Evolutionary conservation across 106 monocot species (phyloP).

Genomic region (Gastrodia elata): DNA sequence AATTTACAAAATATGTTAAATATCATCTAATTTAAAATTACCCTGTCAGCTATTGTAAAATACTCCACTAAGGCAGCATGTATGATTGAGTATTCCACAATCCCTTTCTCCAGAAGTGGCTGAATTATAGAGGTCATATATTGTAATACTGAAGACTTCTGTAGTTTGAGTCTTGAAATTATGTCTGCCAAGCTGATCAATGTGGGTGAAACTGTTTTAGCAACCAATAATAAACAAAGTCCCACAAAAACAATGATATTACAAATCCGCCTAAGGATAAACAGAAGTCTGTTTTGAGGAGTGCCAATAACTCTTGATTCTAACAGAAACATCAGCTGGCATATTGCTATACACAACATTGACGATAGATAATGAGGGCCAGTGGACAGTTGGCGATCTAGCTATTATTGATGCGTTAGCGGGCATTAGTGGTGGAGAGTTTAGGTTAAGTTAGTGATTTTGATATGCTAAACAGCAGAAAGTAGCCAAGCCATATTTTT

Average conservation of each 20-base stretch:
- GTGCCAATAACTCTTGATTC: neutral
- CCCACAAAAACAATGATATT: neutral
- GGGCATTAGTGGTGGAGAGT: no score
- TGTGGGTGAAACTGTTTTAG: neutral
- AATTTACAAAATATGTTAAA: neutral
- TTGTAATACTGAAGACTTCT: slow-evolving; percentile 52
- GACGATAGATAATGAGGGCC: no score
- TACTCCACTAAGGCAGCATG: slow-evolving; percentile 53
- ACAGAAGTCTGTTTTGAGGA: neutral
- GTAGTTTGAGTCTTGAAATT: slow-evolving; percentile 50
- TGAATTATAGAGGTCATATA: slow-evolving; percentile 59
- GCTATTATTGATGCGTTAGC: no score
- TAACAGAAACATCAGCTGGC: neutral
- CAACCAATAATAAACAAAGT: neutral
- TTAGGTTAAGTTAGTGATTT: no score
- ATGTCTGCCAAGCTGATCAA: slow-evolving; percentile 44
- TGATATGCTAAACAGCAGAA: no score
- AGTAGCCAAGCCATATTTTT: no score
- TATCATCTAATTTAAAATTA: slow-evolving; percentile 12
- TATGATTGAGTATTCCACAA: slow-evolving; percentile 62
- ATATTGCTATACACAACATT: no score
- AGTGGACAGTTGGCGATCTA: no score
- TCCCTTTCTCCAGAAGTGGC: slow-evolving; percentile 65
- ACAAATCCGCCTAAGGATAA: neutral
- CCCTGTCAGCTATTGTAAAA: slow-evolving; percentile 64